These are phyloP conservation scores for Ophiostoma quercus DNA, from an alignment of 2,329 filamentous ascomycete genomes.

Conservation along the genomic window DNA sequence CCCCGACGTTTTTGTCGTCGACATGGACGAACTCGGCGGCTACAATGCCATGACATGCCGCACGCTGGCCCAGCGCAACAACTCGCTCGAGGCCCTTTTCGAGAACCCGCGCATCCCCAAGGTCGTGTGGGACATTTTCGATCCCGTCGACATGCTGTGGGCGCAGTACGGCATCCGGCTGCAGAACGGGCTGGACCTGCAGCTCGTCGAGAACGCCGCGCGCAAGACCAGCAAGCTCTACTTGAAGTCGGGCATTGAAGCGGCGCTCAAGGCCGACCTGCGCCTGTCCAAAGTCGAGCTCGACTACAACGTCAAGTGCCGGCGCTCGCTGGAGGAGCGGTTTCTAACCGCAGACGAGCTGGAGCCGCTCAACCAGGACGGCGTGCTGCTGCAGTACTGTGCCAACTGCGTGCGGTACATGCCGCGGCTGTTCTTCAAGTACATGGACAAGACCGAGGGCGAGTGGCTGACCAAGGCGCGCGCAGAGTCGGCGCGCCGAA, in stretches of 20 bases:
- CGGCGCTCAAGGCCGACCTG: constrained; percentile 21
- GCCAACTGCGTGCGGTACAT: constrained; percentile 39
- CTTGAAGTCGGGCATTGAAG: constrained; percentile 20
- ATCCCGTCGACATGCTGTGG: constrained; percentile 31
- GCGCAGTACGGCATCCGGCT: constrained; percentile 28
- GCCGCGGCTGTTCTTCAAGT: constrained; percentile 24
- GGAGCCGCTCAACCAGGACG: constrained; percentile 37
- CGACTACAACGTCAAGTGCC: constrained; percentile 34
- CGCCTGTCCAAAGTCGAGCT: constrained; percentile 12
- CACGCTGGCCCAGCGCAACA: neutral
- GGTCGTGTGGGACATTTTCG: constrained; percentile 31
- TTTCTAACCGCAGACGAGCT: constrained; percentile 42
- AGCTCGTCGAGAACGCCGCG: constrained; percentile 33
- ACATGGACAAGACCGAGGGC: constrained; percentile 23
- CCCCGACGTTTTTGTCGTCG: constrained; percentile 25
- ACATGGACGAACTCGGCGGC: constrained; percentile 27
- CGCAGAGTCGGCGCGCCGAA: constrained; percentile 24
- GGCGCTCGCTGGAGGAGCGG: constrained; percentile 32
- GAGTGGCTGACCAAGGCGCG: constrained; percentile 25
- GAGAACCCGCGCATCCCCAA: constrained; percentile 28
- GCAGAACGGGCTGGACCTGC: constrained; percentile 30
- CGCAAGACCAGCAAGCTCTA: constrained; percentile 24
- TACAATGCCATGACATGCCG: constrained; percentile 26
- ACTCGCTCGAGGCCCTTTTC: constrained; percentile 27
- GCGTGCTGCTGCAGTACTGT: constrained; percentile 41